These are phyloP conservation scores for Flaveria bidentis DNA, from an alignment of 129 eudicot species.

Conservation along the genomic window DNA sequence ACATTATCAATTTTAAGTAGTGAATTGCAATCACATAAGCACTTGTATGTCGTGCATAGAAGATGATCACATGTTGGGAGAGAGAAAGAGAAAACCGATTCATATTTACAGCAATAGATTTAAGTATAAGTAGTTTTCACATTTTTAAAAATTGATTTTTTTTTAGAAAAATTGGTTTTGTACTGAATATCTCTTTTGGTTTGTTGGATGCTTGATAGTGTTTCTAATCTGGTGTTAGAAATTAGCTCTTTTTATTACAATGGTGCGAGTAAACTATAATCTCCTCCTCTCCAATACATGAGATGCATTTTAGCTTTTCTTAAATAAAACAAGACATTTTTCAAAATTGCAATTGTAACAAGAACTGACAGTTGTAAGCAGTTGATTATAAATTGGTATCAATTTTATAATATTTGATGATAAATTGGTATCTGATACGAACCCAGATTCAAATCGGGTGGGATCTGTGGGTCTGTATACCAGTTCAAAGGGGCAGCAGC, in stretches of 20 bases:
- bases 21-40: background rate
- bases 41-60: background rate
- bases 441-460: no score
- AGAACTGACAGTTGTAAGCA: background rate
- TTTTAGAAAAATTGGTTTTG: no score
- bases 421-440: no score
- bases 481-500: no score
- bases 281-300: background rate
- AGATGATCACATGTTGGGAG: background rate
- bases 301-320: background rate
- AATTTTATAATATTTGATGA: background rate
- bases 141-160: no score
- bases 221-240: background rate
- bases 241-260: background rate
- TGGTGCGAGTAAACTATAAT: background rate
- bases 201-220: background rate
- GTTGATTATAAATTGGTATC: constrained; percentile 2
- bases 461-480: no score
- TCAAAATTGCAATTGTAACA: background rate
- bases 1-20: background rate
- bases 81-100: no score
- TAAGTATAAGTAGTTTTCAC: background rate
- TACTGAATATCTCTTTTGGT: no score
- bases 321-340: background rate
- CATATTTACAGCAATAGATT: background rate